These are phyloP conservation scores for Pseudocercospora musae DNA, from an alignment of 2,329 filamentous ascomycete species.

Conservation along the genomic window DNA sequence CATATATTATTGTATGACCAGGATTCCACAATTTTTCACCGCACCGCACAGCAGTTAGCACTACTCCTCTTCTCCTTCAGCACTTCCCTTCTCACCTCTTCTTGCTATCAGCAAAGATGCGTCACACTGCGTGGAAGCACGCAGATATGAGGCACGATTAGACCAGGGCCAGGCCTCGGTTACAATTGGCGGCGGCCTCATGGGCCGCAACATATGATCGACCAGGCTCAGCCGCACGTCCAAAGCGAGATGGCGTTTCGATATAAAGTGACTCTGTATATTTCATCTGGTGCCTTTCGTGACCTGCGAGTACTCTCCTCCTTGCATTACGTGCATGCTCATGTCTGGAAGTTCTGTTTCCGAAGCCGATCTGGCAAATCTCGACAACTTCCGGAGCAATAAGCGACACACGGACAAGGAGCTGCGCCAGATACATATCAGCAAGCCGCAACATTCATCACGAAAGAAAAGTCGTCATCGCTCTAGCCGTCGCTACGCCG, in stretches of 20 bases:
- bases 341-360: not conserved
- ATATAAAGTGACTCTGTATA: not conserved
- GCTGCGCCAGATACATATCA: not conserved
- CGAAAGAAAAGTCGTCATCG: not conserved
- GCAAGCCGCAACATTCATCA: not conserved
- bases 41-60: not conserved
- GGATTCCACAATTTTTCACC: not conserved
- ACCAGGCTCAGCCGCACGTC: not conserved
- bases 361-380: not conserved
- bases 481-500: not conserved
- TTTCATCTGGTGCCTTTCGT: not conserved
- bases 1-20: not conserved
- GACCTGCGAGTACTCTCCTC: not conserved
- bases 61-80: not conserved
- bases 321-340: not conserved
- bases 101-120: not conserved
- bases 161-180: not conserved
- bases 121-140: not conserved
- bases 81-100: not conserved
- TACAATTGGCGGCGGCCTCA: not conserved
- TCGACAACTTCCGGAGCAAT: not conserved
- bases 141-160: not conserved
- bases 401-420: not conserved
- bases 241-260: not conserved
- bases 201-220: not conserved